Evolutionary conservation across 768 basidiomycete species (phyloP), one percentile per base, ranked within the genome.

Genomic region (Boletus rubropictus): DNA sequence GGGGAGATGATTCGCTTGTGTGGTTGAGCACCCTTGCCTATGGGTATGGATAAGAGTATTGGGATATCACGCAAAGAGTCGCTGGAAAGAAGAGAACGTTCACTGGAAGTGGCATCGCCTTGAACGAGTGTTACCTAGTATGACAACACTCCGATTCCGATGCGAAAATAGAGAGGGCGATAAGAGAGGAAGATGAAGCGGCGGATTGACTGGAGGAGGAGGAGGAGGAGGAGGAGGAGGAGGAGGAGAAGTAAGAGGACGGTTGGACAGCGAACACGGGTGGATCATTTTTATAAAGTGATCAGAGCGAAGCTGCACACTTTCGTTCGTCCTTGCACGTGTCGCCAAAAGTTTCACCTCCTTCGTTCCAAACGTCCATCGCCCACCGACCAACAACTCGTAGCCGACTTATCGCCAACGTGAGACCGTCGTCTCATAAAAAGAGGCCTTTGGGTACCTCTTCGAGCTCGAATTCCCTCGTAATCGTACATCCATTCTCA

Each of bases 201-300:
- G 1, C 27, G 17, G 39, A 28, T 28, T 17, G 25, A 40, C 25
- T 39, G 6, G 39, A 40, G 17, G 39, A 18, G 39, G 27, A 28
- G 6, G n/a, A 11, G 27, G 28, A 28, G 28, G 28, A 28, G 15
- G 3, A 33, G n/a, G 20, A 14, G 21, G 20, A 42, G 39, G 27
- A 28, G 6, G n/a, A 11, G 27, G 28, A 28, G 28, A 10, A 28
- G 15, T 7, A 33, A 33, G 20, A 14, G 21, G 20, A 42, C 8
- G 28, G 7, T 29, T 20, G 28, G 21, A n/a, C 29, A 4, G 29
- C 11, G 41, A 29, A 32, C 42, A 52, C 46, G 44, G 44, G 18
- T 36, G 52, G 39, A 39, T 36, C 55, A 66, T 61, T 59, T n/a
- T 64, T 66, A 66, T 56, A 58, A 52, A 48, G 46, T 59, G 51